A percentile compares a stretch with the other conserved stretches of the same genome.
phyloP scores from a whole-genome alignment of 2,329 filamentous ascomycete species.

The Colletotrichum cordylinicola region DNA sequence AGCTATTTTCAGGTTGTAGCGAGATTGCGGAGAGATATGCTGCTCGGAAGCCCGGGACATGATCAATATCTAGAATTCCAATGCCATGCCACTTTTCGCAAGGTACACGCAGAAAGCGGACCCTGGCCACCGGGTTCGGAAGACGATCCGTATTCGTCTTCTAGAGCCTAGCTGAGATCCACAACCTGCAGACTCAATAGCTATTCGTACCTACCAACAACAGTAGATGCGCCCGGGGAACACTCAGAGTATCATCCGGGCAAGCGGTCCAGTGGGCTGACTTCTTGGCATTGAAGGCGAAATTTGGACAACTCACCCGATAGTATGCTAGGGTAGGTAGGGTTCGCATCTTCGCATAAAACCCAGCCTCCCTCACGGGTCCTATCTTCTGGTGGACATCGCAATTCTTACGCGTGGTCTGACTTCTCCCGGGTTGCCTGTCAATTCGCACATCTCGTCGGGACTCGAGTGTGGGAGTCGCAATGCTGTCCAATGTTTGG shows the following conservation, averaged over 20 bases:
- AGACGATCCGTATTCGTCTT: neutral
- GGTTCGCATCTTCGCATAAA: neutral
- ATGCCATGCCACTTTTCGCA: neutral
- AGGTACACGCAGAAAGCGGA: neutral
- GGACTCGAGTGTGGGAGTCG: neutral
- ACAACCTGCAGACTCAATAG: neutral
- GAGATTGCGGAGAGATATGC: neutral
- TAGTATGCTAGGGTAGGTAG: neutral
- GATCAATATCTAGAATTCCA: neutral
- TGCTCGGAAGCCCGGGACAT: neutral
- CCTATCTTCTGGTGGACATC: neutral
- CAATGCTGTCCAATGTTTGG: neutral
- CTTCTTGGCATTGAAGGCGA: neutral
- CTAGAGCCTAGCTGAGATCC: neutral
- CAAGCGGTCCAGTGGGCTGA: neutral
- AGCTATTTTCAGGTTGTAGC: neutral
- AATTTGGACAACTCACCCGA: neutral
- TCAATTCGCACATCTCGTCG: neutral
- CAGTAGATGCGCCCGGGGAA: neutral
- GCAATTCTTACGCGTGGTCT: neutral
- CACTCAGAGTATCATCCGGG: neutral
- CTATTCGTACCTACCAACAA: neutral
- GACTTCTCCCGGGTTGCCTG: neutral
- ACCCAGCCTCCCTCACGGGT: neutral
- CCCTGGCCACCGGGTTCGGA: neutral